Evolutionary conservation across 345 rosid genomes (phyloP).

Genomic region (Psidium guajava): DNA sequence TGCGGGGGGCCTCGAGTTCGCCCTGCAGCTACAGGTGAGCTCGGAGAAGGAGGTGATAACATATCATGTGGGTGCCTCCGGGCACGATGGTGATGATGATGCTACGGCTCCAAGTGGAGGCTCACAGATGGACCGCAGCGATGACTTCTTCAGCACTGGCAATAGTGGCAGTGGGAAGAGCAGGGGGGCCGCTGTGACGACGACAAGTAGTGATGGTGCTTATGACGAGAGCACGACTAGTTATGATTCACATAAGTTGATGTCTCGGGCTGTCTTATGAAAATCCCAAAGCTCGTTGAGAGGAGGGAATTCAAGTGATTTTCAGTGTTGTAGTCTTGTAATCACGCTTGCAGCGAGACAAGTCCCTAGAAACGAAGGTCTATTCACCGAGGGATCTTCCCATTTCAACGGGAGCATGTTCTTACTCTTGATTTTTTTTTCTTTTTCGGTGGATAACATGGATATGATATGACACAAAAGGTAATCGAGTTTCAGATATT

Average conservation of each 20-base stretch:
- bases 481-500: neutral
- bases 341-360: too few species aligned
- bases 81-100: neutral
- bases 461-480: neutral
- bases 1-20: conserved; percentile 21
- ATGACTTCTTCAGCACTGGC: neutral
- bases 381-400: neutral
- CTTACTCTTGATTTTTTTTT: neutral
- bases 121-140: neutral
- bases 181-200: neutral
- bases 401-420: neutral
- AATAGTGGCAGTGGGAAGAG: neutral
- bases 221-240: neutral
- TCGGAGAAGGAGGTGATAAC: neutral
- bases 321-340: too few species aligned
- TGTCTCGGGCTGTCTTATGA: conserved; percentile 10
- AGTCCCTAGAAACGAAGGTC: too few species aligned
- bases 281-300: conserved; percentile 12
- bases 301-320: too few species aligned
- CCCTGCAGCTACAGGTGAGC: conserved; percentile 15
- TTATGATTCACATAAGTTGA: neutral
- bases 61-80: neutral
- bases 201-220: neutral
- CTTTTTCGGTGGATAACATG: neutral
- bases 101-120: neutral